Evolutionary conservation across 805 yeast species (phyloP), one percentile per base, ranked within the genome.

Genomic region (Saturnispora gosingensis): DNA sequence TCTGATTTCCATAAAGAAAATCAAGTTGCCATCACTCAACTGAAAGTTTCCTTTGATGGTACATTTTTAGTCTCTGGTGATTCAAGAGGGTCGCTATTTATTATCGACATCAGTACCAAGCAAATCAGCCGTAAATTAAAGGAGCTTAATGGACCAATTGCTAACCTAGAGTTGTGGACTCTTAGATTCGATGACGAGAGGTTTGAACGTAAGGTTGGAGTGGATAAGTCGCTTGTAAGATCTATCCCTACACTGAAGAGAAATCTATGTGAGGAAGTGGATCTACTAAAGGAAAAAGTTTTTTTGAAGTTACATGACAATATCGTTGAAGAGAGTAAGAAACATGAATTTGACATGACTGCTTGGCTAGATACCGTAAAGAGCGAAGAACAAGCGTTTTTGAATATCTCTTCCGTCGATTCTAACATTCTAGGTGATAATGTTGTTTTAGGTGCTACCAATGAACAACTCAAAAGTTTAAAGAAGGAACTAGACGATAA

Each of bases 31-130:
- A 78, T 85, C 2, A 77, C 87, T 0, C 68, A 77, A 39, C 57
- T 89, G 48, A 72, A 70, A 2, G 66, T 86, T 2, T 80, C 89
- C 5, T 69, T 85, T 61, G 97, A 90, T 62, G 96, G 91, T 4
- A 79, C 90, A 16, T 65, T 71, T 36, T 60, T 90, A 5, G 69
- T 85, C 3, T 78, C 88, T 5, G 97, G 97, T 35, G 95, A 87
- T 62, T 65, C 74, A 0, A 61, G 58, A n/a, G 97, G 97, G 1
- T 72, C 77, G 28, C 78, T 87, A 2, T 76, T 77, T 40, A 73
- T 82, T 1, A 76, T 83, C 58, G 97, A 91, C 65, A 72, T 82
- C 5, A 76, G 73, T 15, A 81, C 91, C 0, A 82, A 78, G 60
- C 93, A 85, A 65, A 79, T 81, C 16, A 70, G 79, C 27, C 81